Conservation (phyloP, 768 basidiomycete species). For the Collybia nuda region DNA sequence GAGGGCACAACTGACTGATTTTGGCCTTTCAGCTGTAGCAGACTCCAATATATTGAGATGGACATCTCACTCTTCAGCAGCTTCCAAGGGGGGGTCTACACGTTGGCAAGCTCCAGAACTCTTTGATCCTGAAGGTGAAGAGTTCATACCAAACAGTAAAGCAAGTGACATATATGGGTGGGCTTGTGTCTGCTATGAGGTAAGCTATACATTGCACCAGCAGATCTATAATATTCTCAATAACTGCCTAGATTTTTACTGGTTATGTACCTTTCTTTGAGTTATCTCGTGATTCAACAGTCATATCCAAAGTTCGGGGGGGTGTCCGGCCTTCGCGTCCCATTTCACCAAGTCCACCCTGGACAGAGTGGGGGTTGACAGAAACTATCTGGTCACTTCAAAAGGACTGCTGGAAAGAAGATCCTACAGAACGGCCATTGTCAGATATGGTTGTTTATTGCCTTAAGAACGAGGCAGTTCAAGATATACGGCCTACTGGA, state of each 20-base stretch:
- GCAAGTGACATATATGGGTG: conserved; percentile 27
- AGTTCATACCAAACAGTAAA: conserved; percentile 10
- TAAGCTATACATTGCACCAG: conserved; percentile 6
- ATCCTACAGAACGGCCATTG: conserved; percentile 18
- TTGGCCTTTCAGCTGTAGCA: conserved; percentile 22
- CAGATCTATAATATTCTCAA: background rate
- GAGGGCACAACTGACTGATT: conserved; percentile 24
- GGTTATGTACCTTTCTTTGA: conserved; percentile 18
- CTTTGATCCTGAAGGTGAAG: conserved; percentile 1
- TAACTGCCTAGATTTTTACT: conserved; percentile 21
- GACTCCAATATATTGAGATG: conserved; percentile 17
- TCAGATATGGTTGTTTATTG: too few species aligned
- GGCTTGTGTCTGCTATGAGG: conserved; percentile 27
- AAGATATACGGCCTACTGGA: too few species aligned
- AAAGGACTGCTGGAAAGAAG: conserved; percentile 21
- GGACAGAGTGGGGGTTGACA: conserved; percentile 14
- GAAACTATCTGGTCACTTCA: conserved; percentile 20
- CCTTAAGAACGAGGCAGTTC: too few species aligned
- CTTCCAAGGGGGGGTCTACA: conserved; percentile 16
- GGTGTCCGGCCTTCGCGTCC: conserved; percentile 19
- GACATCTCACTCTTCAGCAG: conserved; percentile 12
- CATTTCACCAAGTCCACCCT: conserved; percentile 5
- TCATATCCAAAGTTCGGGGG: conserved; percentile 11
- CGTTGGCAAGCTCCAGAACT: conserved; percentile 29
- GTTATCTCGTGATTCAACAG: conserved; percentile 10